A percentile compares a stretch with the other conserved stretches of the same genome.
Conservation (phyloP, 768 basidiomycete genomes). For the Vishniacozyma victoriae region DNA sequence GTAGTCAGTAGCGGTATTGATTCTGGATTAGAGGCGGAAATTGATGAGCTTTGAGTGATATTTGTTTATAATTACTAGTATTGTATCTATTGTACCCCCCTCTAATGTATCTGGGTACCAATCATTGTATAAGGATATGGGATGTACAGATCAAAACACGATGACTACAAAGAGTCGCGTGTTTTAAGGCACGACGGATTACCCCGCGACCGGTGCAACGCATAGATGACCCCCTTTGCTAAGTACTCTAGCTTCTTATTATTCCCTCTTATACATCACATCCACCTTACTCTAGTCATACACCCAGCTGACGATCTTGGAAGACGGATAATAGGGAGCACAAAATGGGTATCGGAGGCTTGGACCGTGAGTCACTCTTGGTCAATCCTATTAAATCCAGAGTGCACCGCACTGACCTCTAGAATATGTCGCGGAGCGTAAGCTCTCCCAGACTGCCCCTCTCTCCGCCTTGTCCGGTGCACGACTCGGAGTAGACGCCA, state of each 20-base stretch:
- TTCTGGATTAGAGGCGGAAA: constrained; percentile 33
- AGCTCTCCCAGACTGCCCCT: constrained; percentile 75
- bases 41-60: constrained; percentile 22
- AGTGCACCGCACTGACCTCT: neutral
- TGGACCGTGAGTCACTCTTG: constrained; percentile 27
- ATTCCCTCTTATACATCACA: no score
- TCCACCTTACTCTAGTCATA: no score
- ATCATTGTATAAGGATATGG: no score
- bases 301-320: no score
- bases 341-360: constrained; percentile 34
- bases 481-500: constrained; percentile 93
- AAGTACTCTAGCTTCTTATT: no score
- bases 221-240: no score
- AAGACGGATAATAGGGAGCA: neutral
- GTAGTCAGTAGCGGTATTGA: constrained; percentile 21
- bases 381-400: neutral
- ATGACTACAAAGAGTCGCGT: no score
- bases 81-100: neutral
- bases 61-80: neutral
- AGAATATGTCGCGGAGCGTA: constrained; percentile 83
- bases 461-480: constrained; percentile 79
- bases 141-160: no score
- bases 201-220: no score
- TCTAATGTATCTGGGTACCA: no score
- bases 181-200: no score